Percentiles rank a stretch among this genome's conserved stretches.
Conservation (phyloP, 225 moss, liverwort and hornwort genomes). For the Takakia lepidozioides region DNA sequence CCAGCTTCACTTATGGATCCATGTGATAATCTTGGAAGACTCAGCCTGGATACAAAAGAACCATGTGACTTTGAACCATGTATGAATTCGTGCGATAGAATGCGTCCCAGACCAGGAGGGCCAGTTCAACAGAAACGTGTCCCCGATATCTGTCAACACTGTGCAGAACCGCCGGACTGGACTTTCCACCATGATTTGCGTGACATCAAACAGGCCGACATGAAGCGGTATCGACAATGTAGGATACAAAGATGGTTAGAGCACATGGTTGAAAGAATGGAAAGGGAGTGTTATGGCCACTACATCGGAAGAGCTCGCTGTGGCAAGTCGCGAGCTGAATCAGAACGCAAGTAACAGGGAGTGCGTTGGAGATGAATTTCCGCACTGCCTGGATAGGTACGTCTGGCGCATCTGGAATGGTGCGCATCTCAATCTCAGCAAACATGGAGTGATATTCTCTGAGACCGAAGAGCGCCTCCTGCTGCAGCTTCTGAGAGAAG, state of each 20-base stretch:
- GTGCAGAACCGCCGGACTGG: background rate
- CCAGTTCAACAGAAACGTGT: no score
- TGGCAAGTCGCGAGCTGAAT: background rate
- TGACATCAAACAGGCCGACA: conserved; percentile 8
- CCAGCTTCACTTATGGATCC: no score
- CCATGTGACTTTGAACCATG: no score
- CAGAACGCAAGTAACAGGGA: background rate
- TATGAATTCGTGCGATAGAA: no score
- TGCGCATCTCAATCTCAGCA: background rate
- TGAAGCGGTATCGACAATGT: conserved; percentile 9
- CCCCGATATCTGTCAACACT: conserved; percentile 14
- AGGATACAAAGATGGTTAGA: conserved; percentile 17
- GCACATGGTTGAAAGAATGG: conserved; percentile 8
- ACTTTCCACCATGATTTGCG: conserved; percentile 6
- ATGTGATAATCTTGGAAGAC: no score
- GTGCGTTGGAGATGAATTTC: background rate
- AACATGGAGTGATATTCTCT: conserved; percentile 9
- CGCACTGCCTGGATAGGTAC: conserved; percentile 12
- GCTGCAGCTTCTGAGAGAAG: conserved; percentile 15
- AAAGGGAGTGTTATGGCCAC: conserved; percentile 7
- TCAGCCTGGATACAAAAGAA: no score
- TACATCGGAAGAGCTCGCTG: conserved; percentile 8
- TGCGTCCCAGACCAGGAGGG: no score
- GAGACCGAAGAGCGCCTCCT: conserved; percentile 5
- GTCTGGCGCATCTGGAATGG: conserved; percentile 5